These are phyloP conservation scores for Penicillium daleae DNA, from an alignment of 495 filamentous ascomycete species.

Conservation along the genomic window DNA sequence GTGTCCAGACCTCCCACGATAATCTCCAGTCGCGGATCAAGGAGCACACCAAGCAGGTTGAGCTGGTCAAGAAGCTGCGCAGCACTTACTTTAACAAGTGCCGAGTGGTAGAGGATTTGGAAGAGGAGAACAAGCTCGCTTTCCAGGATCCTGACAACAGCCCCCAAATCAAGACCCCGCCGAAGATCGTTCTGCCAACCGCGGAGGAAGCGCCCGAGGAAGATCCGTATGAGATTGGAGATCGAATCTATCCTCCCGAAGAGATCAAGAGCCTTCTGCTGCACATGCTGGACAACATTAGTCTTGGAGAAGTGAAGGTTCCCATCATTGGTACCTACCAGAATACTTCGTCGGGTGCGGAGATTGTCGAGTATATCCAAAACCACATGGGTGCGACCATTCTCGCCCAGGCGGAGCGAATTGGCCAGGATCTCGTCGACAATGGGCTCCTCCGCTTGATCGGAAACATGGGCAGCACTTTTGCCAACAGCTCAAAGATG, in stretches of 20 bases:
- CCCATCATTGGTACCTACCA: constrained; percentile 93
- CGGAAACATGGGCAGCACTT: constrained; percentile 91
- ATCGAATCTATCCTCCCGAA: constrained; percentile 79
- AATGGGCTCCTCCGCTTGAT: constrained; percentile 88
- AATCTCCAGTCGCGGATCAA: constrained; percentile 89
- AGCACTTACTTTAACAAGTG: constrained; percentile 99
- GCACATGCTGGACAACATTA: constrained; percentile 86
- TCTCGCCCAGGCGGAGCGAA: constrained; percentile 85
- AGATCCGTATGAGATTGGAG: constrained; percentile 87
- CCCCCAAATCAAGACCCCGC: constrained; percentile 53
- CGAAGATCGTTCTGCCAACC: constrained; percentile 65
- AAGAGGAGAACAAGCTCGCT: constrained; percentile 97
- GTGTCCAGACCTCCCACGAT: constrained; percentile 91
- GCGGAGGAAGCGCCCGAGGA: constrained; percentile 60
- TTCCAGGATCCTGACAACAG: constrained; percentile 81
- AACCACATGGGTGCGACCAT: constrained; percentile 80
- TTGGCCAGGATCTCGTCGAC: constrained; percentile 89
- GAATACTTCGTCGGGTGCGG: constrained; percentile 85
- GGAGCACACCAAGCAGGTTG: constrained; percentile 88
- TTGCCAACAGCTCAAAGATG: constrained; percentile 96
- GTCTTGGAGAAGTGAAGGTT: constrained; percentile 87
- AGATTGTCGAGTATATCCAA: constrained; percentile 94
- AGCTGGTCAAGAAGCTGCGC: constrained; percentile 85
- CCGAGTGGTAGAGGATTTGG: constrained; percentile 90
- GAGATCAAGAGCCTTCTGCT: constrained; percentile 86